These are phyloP conservation scores for Stipa capillata DNA, from an alignment of 176 grass and related monocot species.

Conservation along the genomic window DNA sequence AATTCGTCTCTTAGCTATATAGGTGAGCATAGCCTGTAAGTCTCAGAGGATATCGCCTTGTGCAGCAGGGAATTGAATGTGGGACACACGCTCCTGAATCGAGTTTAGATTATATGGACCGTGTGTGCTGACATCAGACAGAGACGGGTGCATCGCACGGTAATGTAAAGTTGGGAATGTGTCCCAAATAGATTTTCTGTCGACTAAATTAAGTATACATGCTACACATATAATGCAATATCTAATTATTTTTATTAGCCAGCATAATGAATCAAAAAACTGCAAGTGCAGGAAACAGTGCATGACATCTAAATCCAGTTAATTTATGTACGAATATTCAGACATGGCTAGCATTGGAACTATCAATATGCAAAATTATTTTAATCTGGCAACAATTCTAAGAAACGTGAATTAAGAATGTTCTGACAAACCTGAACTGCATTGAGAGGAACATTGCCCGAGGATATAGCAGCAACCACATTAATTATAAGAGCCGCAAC, in stretches of 20 bases:
- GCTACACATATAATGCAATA: not conserved
- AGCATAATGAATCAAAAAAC: not conserved
- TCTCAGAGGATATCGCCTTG: no score
- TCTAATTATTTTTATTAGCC: not conserved
- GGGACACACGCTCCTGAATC: no score
- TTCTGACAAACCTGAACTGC: conserved; percentile 81
- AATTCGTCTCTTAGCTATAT: no score
- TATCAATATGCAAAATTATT: not conserved
- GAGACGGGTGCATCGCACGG: no score
- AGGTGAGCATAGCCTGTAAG: no score
- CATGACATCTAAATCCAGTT: not conserved
- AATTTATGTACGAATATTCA: conserved; percentile 8
- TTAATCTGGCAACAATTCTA: not conserved
- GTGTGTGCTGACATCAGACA: no score
- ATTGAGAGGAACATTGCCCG: conserved; percentile 91
- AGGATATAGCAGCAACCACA: conserved; percentile 88
- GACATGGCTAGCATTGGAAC: not conserved
- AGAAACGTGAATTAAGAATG: not conserved
- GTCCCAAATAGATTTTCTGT: not conserved
- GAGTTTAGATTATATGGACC: no score
- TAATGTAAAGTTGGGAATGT: not conserved
- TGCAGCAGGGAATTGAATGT: no score
- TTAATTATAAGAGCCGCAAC: conserved; percentile 95
- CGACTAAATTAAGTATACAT: not conserved
- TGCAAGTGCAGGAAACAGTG: not conserved